A percentile compares a stretch with the other conserved stretches of the same genome.
Evolutionary conservation across 2,329 filamentous ascomycete species (phyloP).

Genomic region (Alternaria triticina): DNA sequence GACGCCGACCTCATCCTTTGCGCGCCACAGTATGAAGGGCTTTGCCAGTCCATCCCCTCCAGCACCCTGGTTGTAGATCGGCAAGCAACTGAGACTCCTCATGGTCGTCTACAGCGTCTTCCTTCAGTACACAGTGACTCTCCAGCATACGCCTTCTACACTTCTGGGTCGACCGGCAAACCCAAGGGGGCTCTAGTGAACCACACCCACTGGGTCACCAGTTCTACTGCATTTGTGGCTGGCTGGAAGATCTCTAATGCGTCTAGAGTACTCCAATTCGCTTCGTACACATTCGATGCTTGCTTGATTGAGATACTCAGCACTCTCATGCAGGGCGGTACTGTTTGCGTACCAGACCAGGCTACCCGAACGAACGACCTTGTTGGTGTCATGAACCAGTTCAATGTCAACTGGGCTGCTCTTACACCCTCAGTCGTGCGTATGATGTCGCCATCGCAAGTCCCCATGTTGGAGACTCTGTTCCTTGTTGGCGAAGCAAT

Average conservation of each 20-base stretch:
- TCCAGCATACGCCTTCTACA: slow-evolving; percentile 67
- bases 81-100: slow-evolving; percentile 49
- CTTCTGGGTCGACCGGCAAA: slow-evolving; percentile 62
- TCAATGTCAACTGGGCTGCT: slow-evolving; percentile 51
- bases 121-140: slow-evolving; percentile 52
- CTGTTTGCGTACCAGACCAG: slow-evolving; percentile 57
- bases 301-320: slow-evolving; percentile 56
- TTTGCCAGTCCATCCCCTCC: slow-evolving; percentile 36
- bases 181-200: slow-evolving; percentile 69
- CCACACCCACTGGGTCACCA: slow-evolving; percentile 64
- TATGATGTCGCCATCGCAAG: slow-evolving; percentile 37
- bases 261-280: slow-evolving; percentile 63
- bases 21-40: slow-evolving; percentile 27
- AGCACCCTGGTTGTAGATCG: slow-evolving; percentile 41
- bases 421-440: slow-evolving; percentile 53
- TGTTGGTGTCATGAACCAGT: slow-evolving; percentile 47
- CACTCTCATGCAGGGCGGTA: slow-evolving; percentile 55
- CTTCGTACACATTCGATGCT: slow-evolving; percentile 55
- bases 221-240: slow-evolving; percentile 34
- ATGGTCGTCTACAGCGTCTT: slow-evolving; percentile 34
- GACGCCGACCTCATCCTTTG: slow-evolving; percentile 38
- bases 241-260: slow-evolving; percentile 52
- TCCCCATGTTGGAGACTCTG: slow-evolving; percentile 35
- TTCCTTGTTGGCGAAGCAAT: slow-evolving; percentile 43
- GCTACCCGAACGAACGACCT: slow-evolving; percentile 56